Evolutionary conservation across 108 stramenopile genomes (phyloP), one percentile per base, ranked within the genome.

Genomic region (Cyclotella kingstonii): DNA sequence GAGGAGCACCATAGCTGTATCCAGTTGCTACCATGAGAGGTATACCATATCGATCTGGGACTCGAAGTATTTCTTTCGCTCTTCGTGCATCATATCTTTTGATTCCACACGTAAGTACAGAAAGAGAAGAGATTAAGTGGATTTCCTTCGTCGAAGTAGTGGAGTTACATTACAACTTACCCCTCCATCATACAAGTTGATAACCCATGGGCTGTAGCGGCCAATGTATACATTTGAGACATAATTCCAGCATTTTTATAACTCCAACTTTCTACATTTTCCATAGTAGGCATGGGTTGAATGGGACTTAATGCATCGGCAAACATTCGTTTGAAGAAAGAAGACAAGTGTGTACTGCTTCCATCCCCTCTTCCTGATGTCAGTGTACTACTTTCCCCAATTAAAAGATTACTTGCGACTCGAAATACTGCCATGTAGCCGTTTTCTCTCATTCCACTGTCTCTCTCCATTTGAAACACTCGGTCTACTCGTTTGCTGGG

Each of bases 101-200:
- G 5, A 18, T n/a, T 44, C 11, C 28, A 7, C 12, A 46, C 2
- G 21, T 17, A 17, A 22, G 21, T 23, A 46, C 1, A 10, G 31
- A 2, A 38, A 17, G 19, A 38, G 38, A 38, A 18, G 35, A 17
- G 5, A 19, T 15, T 33, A 36, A 38, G 54, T 2, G n/a, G 21
- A 49, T 19, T 19, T 25, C n/a, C n/a, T n/a, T n/a, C n/a, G n/a
- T n/a, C n/a, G n/a, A n/a, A n/a, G n/a, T n/a, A n/a, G n/a, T n/a
- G n/a, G n/a, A n/a, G n/a, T n/a, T n/a, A n/a, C n/a, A n/a, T n/a
- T n/a, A n/a, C 12, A 2, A 4, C 56, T 57, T 26, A 57, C 43
- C 90, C 90, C 70, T 91, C 86, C 90, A 87, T 91, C 29, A 86
- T 80, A 38, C 80, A 80, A 8, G 90, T 88, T 11, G 75, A 79